Evolutionary conservation across 768 basidiomycete species (phyloP).

Genomic region (Kwoniella dendrophila): DNA sequence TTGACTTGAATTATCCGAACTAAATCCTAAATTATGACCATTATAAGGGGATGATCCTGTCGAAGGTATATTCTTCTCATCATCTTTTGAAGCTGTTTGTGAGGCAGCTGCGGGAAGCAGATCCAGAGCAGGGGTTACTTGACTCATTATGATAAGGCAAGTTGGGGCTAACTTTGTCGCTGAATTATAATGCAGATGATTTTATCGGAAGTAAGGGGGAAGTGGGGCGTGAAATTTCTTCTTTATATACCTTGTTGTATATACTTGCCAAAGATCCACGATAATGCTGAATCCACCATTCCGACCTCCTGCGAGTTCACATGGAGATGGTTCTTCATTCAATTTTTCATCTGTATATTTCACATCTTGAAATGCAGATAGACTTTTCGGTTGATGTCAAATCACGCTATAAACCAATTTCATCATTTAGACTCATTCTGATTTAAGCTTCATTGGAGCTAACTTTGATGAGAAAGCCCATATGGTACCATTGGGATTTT

Average conservation of each 20-base stretch:
- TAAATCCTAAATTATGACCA: not conserved
- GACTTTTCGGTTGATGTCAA: constrained; percentile 1
- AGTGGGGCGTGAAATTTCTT: not conserved
- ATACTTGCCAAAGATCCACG: no score
- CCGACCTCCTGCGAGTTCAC: no score
- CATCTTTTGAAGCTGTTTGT: not conserved
- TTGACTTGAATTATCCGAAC: not conserved
- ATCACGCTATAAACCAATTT: constrained; percentile 15
- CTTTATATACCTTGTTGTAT: not conserved
- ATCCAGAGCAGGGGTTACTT: constrained; percentile 6
- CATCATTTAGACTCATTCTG: no score
- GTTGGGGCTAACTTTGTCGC: not conserved
- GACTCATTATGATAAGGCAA: not conserved
- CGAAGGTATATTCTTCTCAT: constrained; percentile 2
- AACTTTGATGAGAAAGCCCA: not conserved
- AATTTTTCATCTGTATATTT: not conserved
- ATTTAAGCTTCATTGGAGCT: not conserved
- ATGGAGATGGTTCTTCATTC: no score
- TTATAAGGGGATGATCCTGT: not conserved
- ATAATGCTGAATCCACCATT: no score
- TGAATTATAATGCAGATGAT: not conserved
- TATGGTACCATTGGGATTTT: not conserved
- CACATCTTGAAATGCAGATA: not conserved
- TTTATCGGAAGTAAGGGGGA: no score
- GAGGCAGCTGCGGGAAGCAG: constrained; percentile 1